These are phyloP conservation scores for Oryza rufipogon DNA, from an alignment of 176 grass and related monocot genomes.

Conservation along the genomic window DNA sequence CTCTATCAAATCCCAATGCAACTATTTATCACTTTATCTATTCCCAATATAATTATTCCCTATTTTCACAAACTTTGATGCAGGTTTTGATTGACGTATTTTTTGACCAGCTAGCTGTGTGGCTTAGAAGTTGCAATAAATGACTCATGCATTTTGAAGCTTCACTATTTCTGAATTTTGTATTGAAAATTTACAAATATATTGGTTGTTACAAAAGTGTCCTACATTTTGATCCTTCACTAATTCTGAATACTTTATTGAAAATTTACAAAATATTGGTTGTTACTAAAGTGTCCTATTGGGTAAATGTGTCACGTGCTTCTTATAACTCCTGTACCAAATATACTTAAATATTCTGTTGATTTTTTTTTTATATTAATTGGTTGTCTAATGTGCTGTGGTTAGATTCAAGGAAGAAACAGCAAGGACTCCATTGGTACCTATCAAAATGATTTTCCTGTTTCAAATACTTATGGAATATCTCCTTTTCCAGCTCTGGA, in stretches of 20 bases:
- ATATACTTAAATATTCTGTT: neutral
- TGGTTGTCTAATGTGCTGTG: constrained; percentile 23
- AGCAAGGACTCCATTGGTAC: constrained; percentile 43
- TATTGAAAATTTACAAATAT: neutral
- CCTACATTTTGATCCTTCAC: neutral
- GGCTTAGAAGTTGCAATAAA: neutral
- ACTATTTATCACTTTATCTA: too few species aligned
- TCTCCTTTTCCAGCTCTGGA: constrained; percentile 95
- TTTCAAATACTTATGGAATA: constrained; percentile 57
- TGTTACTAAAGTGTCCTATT: neutral
- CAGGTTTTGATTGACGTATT: neutral
- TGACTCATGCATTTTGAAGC: neutral
- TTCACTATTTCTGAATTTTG: constrained; percentile 1
- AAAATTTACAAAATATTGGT: neutral
- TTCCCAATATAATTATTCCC: too few species aligned
- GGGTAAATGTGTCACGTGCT: neutral
- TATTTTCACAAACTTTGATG: too few species aligned
- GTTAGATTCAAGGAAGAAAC: constrained; percentile 69
- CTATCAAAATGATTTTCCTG: constrained; percentile 71
- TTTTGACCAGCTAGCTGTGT: neutral
- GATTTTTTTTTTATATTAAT: neutral
- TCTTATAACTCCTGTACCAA: neutral
- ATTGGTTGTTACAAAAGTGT: constrained; percentile 3
- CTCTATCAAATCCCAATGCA: too few species aligned
- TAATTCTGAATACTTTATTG: neutral